Percentiles rank a stretch among this genome's conserved stretches.
phyloP scores from a whole-genome alignment of 2,329 filamentous ascomycete genomes.

The Penicillium sp. region DNA sequence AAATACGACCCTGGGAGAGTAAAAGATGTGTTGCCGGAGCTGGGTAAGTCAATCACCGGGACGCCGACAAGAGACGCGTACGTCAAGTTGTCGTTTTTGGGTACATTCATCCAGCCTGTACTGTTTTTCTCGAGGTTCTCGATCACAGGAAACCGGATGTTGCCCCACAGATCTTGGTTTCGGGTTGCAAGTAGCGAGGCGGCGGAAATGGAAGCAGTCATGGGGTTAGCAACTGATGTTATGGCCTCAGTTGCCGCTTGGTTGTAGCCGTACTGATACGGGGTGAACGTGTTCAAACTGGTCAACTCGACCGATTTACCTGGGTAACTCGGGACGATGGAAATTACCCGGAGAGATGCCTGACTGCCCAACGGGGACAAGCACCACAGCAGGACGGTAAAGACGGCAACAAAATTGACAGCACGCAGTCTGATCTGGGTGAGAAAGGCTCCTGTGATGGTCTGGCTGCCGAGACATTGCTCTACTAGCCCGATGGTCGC shows the following conservation, averaged over 20 bases:
- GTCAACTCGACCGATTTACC: background rate
- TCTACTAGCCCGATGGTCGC: slow-evolving; percentile 1
- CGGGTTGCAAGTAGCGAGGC: background rate
- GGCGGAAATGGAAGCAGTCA: background rate
- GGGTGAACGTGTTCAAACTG: background rate
- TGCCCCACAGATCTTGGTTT: slow-evolving; percentile 5
- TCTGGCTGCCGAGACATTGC: slow-evolving; percentile 5
- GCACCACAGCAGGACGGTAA: background rate
- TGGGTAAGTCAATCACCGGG: background rate
- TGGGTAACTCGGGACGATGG: background rate
- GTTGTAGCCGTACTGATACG: background rate
- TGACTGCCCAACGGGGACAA: background rate
- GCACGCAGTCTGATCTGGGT: background rate
- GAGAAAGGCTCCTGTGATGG: background rate
- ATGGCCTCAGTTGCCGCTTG: background rate
- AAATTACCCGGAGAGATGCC: background rate
- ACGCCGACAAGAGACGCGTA: background rate
- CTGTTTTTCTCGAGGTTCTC: background rate
- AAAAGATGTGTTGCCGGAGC: background rate
- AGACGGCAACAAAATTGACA: background rate
- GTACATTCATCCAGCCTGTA: background rate
- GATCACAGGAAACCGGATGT: background rate
- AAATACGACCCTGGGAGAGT: background rate
- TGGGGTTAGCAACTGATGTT: background rate
- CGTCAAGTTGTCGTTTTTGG: background rate